phyloP scores from a whole-genome alignment of 1,139 yeast genomes.

The Zygotorulaspora mrakii region DNA sequence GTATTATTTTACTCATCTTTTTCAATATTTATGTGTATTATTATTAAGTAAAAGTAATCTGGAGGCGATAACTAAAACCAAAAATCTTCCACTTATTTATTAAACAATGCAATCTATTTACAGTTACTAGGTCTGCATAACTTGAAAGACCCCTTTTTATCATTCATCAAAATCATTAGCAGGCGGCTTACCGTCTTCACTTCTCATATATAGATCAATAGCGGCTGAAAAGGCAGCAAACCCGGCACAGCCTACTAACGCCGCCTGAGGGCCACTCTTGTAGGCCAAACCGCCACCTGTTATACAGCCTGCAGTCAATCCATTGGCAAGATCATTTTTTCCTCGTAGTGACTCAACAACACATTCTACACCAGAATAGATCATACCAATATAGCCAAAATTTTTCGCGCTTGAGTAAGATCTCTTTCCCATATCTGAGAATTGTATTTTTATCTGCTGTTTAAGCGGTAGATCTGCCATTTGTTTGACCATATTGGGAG shows the following conservation, averaged over 20 bases:
- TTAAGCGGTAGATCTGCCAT: constrained; percentile 82
- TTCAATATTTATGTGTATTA: constrained; percentile 31
- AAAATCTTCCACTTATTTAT: not conserved
- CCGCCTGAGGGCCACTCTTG: constrained; percentile 92
- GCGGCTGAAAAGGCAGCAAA: constrained; percentile 97
- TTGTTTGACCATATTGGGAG: constrained; percentile 39
- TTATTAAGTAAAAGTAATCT: constrained; percentile 15
- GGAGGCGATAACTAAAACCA: constrained; percentile 1
- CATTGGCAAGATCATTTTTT: constrained; percentile 88
- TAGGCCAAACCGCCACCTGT: constrained; percentile 96
- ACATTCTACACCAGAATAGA: constrained; percentile 94
- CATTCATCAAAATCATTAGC: constrained; percentile 77
- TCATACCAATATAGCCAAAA: constrained; percentile 91
- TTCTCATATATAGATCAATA: constrained; percentile 81
- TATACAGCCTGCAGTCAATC: constrained; percentile 88
- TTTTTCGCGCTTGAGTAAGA: constrained; percentile 86
- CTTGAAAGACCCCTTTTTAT: constrained; percentile 5
- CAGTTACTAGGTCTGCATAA: constrained; percentile 1
- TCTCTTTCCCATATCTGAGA: constrained; percentile 86
- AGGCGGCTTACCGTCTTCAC: constrained; percentile 86
- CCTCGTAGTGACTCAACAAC: constrained; percentile 75
- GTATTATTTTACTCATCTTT: constrained; percentile 31
- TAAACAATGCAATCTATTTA: constrained; percentile 11
- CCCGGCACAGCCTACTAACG: constrained; percentile 90
- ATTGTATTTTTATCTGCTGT: constrained; percentile 90